Conservation (phyloP, 2,329 filamentous ascomycete species). For the Scleromitrula shiraiana region DNA sequence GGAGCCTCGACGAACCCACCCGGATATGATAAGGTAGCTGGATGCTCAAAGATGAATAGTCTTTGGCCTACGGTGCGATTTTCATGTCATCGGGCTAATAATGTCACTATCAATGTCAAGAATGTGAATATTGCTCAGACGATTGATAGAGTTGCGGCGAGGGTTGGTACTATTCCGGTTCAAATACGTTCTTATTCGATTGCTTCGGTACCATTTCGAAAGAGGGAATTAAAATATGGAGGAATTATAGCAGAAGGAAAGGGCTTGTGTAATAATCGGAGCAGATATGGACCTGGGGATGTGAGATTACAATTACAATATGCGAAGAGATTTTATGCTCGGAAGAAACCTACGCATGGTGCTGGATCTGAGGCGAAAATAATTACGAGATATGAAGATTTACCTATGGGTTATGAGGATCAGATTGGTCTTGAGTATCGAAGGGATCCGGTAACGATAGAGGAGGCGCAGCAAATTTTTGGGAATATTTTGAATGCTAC, state of each 20-base stretch:
- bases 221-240: background rate
- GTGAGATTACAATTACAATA: conserved; percentile 3
- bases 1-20: no score
- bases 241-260: background rate
- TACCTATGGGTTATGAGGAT: conserved; percentile 51
- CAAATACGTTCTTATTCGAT: conserved; percentile 14
- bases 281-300: background rate
- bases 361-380: conserved; percentile 19
- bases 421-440: conserved; percentile 46
- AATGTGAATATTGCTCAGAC: no score
- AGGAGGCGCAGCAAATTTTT: conserved; percentile 43
- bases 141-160: conserved; percentile 20
- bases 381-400: conserved; percentile 46
- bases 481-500: conserved; percentile 37
- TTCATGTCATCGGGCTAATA: conserved; percentile 19
- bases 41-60: conserved; percentile 20
- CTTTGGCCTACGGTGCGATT: conserved; percentile 21
- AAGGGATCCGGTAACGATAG: conserved; percentile 39
- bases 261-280: background rate
- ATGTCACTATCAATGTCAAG: conserved; percentile 19
- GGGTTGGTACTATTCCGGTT: conserved; percentile 15
- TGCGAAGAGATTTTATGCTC: conserved; percentile 5
- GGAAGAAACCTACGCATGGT: background rate
- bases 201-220: background rate
- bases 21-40: conserved; percentile 14